Evolutionary conservation across 768 basidiomycete species (phyloP), one percentile per base, ranked within the genome.

Genomic region (Exidia glandulosa): DNA sequence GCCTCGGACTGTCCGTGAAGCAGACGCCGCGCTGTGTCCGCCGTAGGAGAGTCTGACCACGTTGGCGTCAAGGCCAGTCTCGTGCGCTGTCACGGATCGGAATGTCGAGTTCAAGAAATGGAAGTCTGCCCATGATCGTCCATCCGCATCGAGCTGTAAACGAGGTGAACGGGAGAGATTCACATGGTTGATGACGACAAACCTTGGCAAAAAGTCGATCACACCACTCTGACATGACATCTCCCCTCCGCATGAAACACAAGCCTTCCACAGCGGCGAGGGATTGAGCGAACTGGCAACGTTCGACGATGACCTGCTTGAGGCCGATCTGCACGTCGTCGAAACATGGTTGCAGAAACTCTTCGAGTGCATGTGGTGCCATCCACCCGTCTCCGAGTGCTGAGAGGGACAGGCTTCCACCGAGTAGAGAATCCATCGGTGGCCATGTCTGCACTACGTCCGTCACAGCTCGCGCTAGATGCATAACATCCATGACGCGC

Each of bases 91-190:
- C 31, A 86, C 78, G 56, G 90, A 87, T 23, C 76, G 75, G 68
- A 93, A 90, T 10, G 85, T 82, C 31, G 81, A 85, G 66, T 92
- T 92, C 59, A 92, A 69, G 71, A 88, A 88, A 72, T 93, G 90
- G 68, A 89, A 90, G 67, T 92, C 90, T 52, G 72, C 77, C 90
- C 90, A 93, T 19, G 41, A n/a, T 74, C 74, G 63, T 92, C 87
- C 81, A 91, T 90, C 88, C 91, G 58, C 4, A 56, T 3, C 48
- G 48, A 19, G 56, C 19, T 19, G 23, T 50, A 29, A 55, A 36
- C 13, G 23, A 50, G 19, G 34, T 7, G 33, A 2, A 13, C 33
- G 25, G n/a, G 60, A 10, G 63, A 50, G 12, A 27, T 32, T 10
- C 14, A 37, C 9, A 58, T 33, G 6, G 33, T 47, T n/a, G 30